Evolutionary conservation across 768 basidiomycete genomes (phyloP), one percentile per base, ranked within the genome.

Genomic region (Tubosaeta brunneosetosa): DNA sequence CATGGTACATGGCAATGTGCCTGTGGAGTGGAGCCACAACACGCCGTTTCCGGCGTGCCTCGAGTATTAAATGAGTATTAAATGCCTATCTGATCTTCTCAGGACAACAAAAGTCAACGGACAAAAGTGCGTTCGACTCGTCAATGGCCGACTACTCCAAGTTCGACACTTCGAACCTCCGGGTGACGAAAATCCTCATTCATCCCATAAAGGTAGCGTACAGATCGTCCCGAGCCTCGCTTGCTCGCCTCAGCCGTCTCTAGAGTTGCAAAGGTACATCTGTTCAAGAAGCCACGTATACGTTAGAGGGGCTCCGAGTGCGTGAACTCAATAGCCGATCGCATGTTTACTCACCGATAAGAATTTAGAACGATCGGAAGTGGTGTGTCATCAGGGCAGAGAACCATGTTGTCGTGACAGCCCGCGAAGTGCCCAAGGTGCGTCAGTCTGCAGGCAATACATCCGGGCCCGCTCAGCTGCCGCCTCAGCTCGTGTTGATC

Each of bases 211-310:
- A 87, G 75, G 85, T 56, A 44, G 38, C 19, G 4, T 33, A 29
- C 36, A 11, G 9, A 5, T 36, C 12, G 16, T 53, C 40, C 36
- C 16, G 40, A 22, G 22, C 22, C 22, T 6, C 50, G 6, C 55
- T 27, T 34, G 17, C 29, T 40, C 16, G 33, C 12, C 26, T 51
- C 17, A 48, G 10, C 25, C 17, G n/a, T 34, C 6, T n/a, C 8
- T 22, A 91, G 88, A 89, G 87, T 58, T 89, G 88, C 60, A 79
- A 77, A 45, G 88, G 85, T 25, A 84, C 76, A 2, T 80, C 85
- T 26, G 79, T 88, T 1, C 71, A 74, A 46, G 72, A 73, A 40
- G 77, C 77, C 8, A 75, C 64, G 27, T 88, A 82, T 59, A 84
- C 80, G 7, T 73, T 76, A 13, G 73, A 82, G 56, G 87, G 88